Base-by-base conservation (phyloP, 306 rosid genomes). In the Vigna nakashimae region DNA sequence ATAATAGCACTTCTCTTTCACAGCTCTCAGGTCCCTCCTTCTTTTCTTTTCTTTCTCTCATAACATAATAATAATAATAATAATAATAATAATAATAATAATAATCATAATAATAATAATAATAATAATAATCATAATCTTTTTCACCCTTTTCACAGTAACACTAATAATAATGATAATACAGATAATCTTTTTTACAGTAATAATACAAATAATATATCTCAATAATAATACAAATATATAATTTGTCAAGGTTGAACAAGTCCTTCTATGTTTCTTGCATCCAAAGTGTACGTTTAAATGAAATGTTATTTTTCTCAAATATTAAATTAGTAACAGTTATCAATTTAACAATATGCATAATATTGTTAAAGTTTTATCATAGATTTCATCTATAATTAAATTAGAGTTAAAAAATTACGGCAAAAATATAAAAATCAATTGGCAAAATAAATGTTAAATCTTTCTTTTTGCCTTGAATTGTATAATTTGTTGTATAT, bases 201-300 rank as follows among this genome's bases (percentile, higher is more conserved):
- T 26, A 26, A 59, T 59, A 28, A 28, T 30, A 30, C 34, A 3
- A 30, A 30, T 49, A 42, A 9, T 20, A 20, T 20, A 20, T 42
- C 0, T 26, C 28, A 2, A 26, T 26, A 26, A 26, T 26, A 30
- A 30, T 30, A 30, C 5, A 3, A 4, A 30, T 20, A 20, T 20
- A 20, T 49, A 42, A 42, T 42, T 42, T 2, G 10, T 42, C 52
- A 10, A 56, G 68, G 74, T 84, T 86, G 90, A 89, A 86, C 20
- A 75, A 78, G 92, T 86, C 92, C 17, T 52, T 30, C 34, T 30
- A 3, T 30, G 34, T 30, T 30, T 3, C 34, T 30, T 30, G 34
- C 4, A 30, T 30, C 5, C 34, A 30, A 30, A 30, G 34, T 28
- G 4, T 28, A 28, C 36, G 34, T 62, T 30, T 30, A 62, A 32